A percentile compares a stretch with the other conserved stretches of the same genome.
phyloP scores from a whole-genome alignment of 225 moss, liverwort and hornwort species.

The Rhytidiadelphus loreus region DNA sequence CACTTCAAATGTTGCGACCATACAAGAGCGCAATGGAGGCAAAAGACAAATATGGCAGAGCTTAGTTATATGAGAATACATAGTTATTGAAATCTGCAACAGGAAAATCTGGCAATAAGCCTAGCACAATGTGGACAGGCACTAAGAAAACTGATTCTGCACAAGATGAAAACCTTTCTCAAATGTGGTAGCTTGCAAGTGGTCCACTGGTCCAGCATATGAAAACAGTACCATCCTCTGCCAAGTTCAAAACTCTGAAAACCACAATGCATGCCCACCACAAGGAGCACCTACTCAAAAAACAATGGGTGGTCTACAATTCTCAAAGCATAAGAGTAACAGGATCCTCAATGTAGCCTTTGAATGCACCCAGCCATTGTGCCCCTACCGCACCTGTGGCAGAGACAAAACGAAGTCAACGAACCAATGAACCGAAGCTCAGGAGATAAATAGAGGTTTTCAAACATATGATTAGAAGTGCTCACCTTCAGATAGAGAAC shows the following conservation, averaged over 20 bases:
- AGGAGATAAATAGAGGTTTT: not conserved
- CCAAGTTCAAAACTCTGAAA: not conserved
- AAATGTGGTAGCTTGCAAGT: not conserved
- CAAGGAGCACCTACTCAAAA: not conserved
- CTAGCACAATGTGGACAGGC: not conserved
- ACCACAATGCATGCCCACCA: not conserved
- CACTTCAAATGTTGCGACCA: not conserved
- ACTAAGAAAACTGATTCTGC: not conserved
- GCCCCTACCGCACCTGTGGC: slow-evolving; percentile 64
- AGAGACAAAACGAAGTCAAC: not conserved
- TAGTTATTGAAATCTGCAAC: not conserved
- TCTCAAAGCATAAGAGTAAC: slow-evolving; percentile 46
- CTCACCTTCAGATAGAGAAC: not conserved
- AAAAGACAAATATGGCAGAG: not conserved
- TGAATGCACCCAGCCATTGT: slow-evolving; percentile 73
- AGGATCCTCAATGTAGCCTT: slow-evolving; percentile 69
- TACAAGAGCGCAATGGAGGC: not conserved
- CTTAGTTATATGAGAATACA: not conserved
- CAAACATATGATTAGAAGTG: not conserved
- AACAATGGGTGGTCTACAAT: not conserved
- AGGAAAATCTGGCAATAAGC: not conserved
- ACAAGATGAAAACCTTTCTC: not conserved
- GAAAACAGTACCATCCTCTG: not conserved
- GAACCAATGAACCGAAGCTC: not conserved
- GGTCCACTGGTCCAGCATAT: not conserved